Evolutionary conservation across 2,329 filamentous ascomycete genomes (phyloP), one percentile per base, ranked within the genome.

Genomic region (Chrysoporthe puriensis): DNA sequence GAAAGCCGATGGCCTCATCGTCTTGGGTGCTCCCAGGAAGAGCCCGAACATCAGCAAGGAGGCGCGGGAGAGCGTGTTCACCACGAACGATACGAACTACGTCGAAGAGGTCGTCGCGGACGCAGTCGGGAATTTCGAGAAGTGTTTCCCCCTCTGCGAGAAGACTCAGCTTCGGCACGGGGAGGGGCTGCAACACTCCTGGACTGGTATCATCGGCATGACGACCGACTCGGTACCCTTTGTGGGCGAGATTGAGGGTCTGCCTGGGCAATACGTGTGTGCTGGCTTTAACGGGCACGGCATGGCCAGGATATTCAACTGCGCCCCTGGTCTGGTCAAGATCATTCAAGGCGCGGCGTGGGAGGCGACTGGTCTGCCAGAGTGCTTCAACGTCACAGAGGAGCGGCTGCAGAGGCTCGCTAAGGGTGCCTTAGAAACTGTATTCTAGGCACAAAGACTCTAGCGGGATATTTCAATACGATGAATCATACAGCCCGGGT

Each of bases 221-320:
- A 54, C 63, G 52, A 73, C 77, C 0, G 81, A 85, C 71, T 80
- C 76, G 13, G 80, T 83, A 14, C 82, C 83, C 0, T 79, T 83
- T 67, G 74, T 84, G n/a, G 82, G 82, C 1, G 72, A 73, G 1
- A 72, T 84, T 5, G 75, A 79, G 11, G 75, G 75, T 0, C 68
- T 79, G 8, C 76, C 78, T 11, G 82, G 82, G 4, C 82, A 84
- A 64, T 85, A 77, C 72, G 76, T 84, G 9, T 83, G 81, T 70
- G 82, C 81, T n/a, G 82, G 82, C 0, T 83, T 84, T 68, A 83
- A 84, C 70, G 82, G 81, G 0, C 81, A 84, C 72, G 81, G 72
- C 2, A 81, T 81, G 79, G 79, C 79, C 52, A 73, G 79, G 26
- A 83, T 84, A 60, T 83, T 82, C 69, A 82, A 79, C 0, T 82